Evolutionary conservation across 2,329 filamentous ascomycete genomes (phyloP).

Genomic region (Chaetomiaceae sp.): DNA sequence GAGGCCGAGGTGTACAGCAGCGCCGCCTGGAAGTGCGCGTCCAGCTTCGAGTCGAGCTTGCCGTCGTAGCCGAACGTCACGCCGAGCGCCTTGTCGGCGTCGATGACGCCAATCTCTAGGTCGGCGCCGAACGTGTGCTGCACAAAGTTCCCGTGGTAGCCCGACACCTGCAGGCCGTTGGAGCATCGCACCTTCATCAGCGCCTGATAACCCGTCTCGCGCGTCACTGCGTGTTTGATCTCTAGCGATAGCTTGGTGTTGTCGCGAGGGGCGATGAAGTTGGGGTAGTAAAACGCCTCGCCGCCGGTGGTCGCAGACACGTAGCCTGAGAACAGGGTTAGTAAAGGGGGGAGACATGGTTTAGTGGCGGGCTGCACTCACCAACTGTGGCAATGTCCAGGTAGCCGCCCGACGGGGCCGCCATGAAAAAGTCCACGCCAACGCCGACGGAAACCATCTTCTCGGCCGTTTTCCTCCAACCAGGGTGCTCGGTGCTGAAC

Average conservation of each 20-base stretch:
- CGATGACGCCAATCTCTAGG: conserved; percentile 85
- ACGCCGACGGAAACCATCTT: conserved; percentile 84
- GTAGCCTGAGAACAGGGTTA: conserved; percentile 52
- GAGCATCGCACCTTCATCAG: conserved; percentile 98
- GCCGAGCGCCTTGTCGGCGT: conserved; percentile 87
- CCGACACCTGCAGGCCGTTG: conserved; percentile 85
- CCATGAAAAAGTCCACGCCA: conserved; percentile 91
- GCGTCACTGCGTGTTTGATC: conserved; percentile 75
- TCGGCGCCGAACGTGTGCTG: conserved; percentile 94
- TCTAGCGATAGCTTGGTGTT: conserved; percentile 77
- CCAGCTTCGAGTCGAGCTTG: conserved; percentile 92
- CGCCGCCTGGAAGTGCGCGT: conserved; percentile 95
- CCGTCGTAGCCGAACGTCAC: conserved; percentile 94
- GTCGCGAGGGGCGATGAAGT: conserved; percentile 85
- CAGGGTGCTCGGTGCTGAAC: conserved; percentile 81
- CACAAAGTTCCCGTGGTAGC: conserved; percentile 94
- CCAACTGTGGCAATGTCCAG: conserved; percentile 89
- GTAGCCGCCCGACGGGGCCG: conserved; percentile 82
- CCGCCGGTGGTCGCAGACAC: conserved; percentile 85
- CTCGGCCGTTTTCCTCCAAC: conserved; percentile 77
- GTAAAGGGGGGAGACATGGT: not conserved
- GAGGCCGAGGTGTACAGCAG: conserved; percentile 88
- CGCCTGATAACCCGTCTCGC: conserved; percentile 91
- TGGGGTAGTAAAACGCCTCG: conserved; percentile 94
- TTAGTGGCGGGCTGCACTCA: conserved; percentile 36